phyloP scores from a whole-genome alignment of 202 grass and related monocot genomes.

The Carex sylvatica region DNA sequence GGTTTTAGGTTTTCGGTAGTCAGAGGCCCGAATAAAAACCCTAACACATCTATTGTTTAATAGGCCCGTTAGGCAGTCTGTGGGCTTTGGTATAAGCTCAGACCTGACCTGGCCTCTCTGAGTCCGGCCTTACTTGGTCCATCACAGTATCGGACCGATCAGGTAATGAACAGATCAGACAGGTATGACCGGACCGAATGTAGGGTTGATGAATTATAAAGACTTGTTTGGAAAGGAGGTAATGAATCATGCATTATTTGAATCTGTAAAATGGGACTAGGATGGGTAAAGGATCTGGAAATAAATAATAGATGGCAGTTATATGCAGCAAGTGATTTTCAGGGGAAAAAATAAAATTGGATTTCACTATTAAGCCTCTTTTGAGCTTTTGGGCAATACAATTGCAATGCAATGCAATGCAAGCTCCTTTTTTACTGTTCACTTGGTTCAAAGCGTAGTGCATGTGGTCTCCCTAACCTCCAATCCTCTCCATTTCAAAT shows the following conservation, averaged over 20 bases:
- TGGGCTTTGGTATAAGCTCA: too few species aligned
- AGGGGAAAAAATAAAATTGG: background rate
- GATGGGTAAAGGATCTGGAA: background rate
- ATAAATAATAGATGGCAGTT: conserved; percentile 12
- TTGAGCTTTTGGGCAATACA: background rate
- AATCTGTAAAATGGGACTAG: background rate
- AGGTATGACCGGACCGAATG: too few species aligned
- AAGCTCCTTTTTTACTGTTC: background rate
- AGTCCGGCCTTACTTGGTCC: too few species aligned
- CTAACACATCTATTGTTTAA: too few species aligned
- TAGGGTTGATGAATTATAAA: background rate
- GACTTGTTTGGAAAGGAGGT: background rate
- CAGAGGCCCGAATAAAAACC: too few species aligned
- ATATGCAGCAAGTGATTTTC: background rate
- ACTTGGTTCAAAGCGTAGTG: background rate
- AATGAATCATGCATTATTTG: background rate
- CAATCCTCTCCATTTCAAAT: background rate
- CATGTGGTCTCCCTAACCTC: background rate
- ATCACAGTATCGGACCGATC: too few species aligned
- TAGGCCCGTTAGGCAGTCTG: too few species aligned
- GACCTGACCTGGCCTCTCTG: too few species aligned
- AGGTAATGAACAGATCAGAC: too few species aligned
- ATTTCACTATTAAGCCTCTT: conserved; percentile 5
- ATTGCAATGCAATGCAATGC: too few species aligned
- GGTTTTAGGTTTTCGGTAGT: too few species aligned